These are phyloP conservation scores for Saturnispora zaruensis DNA, from an alignment of 805 yeast genomes.

Conservation along the genomic window DNA sequence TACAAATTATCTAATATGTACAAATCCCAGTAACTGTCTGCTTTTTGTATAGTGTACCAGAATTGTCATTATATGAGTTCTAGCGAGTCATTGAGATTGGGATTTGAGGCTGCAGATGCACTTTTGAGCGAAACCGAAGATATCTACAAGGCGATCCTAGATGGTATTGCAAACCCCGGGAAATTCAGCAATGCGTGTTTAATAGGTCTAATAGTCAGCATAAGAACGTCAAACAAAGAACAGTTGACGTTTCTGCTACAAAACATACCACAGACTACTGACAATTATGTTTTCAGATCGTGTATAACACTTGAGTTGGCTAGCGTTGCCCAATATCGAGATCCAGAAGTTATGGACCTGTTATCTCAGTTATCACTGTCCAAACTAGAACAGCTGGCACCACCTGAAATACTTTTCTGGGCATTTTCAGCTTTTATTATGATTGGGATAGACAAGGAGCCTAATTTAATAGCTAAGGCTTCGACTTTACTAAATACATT, in stretches of 20 bases:
- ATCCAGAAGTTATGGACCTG: background rate
- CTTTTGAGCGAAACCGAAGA: background rate
- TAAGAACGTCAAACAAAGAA: background rate
- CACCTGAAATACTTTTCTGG: conserved; percentile 12
- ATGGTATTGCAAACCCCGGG: background rate
- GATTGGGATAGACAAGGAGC: background rate
- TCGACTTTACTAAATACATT: background rate
- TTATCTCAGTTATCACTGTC: background rate
- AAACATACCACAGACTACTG: background rate
- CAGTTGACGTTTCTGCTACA: background rate
- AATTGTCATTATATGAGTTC: background rate
- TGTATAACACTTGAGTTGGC: background rate
- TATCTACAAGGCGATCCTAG: background rate
- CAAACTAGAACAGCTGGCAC: conserved; percentile 20
- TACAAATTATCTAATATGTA: background rate
- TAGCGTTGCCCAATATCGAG: background rate
- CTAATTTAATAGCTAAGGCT: background rate
- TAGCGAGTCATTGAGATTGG: background rate
- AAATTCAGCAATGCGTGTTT: background rate
- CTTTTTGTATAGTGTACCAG: background rate
- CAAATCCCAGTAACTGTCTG: background rate
- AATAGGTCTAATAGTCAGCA: background rate
- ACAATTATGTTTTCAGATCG: background rate
- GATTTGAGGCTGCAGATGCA: background rate
- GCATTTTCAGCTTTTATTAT: background rate